Conservation (phyloP, 306 rosid genomes). For the Cucurbita ficifolia region DNA sequence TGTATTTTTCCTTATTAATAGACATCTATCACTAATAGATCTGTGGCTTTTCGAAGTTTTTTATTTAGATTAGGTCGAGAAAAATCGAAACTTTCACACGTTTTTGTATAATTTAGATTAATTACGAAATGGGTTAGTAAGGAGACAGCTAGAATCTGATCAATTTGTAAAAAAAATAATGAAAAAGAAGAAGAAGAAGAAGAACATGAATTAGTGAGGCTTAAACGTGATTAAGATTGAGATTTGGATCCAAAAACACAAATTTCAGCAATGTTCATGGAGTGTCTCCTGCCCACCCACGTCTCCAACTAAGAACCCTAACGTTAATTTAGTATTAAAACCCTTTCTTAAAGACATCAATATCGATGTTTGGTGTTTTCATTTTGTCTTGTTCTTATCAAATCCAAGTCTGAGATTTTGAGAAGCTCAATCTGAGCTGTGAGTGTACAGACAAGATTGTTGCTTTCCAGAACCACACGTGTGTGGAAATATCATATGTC, state of each 20-base stretch:
- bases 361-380: not conserved
- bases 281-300: constrained; percentile 22
- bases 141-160: constrained; percentile 27
- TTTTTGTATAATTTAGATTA: not conserved
- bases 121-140: not conserved
- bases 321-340: not conserved
- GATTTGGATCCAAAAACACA: constrained; percentile 20
- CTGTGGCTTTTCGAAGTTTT: too few relatives aligned
- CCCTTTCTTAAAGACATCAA: not conserved
- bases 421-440: not conserved
- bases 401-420: not conserved
- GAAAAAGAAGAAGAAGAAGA: too few relatives aligned
- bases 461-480: constrained; percentile 10
- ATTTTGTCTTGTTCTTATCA: not conserved
- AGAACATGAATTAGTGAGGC: not conserved
- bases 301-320: constrained; percentile 14
- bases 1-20: too few relatives aligned
- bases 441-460: not conserved
- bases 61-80: too few relatives aligned
- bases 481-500: not conserved
- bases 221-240: constrained; percentile 4
- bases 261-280: constrained; percentile 16
- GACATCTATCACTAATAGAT: too few relatives aligned
- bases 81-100: too few relatives aligned
- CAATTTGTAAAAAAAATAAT: not conserved